Percentiles rank a stretch among this genome's conserved stretches.
phyloP scores from a whole-genome alignment of 306 rosid genomes.

The Vigna angularis region DNA sequence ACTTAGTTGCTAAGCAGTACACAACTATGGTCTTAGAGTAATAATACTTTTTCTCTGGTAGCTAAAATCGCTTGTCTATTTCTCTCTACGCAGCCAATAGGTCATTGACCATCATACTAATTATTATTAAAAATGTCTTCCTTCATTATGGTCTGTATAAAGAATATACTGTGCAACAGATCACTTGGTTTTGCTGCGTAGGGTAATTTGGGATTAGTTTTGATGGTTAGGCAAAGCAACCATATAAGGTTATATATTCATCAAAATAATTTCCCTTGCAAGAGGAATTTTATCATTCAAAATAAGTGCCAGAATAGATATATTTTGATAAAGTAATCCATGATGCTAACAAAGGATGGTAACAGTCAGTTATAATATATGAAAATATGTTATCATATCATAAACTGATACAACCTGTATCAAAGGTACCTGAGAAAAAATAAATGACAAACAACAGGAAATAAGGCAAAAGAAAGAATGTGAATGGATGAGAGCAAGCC shows the following conservation, averaged over 20 bases:
- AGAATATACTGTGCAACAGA: not conserved
- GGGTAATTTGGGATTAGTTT: not conserved
- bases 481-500: too few species aligned
- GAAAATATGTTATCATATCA: not conserved
- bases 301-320: not conserved
- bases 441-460: too few species aligned
- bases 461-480: too few species aligned
- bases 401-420: too few species aligned
- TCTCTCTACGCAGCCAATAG: not conserved
- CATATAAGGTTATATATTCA: not conserved
- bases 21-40: too few species aligned
- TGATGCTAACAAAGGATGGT: constrained; percentile 4
- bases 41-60: not conserved
- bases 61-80: not conserved
- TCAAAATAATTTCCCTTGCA: not conserved
- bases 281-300: not conserved
- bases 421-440: too few species aligned
- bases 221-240: not conserved
- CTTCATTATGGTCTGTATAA: not conserved
- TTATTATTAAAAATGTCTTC: not conserved
- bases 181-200: not conserved
- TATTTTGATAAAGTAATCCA: not conserved
- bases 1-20: too few species aligned
- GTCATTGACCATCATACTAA: not conserved
- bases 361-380: not conserved